Base-by-base conservation (phyloP, 192 early-diverging fungal species). In the Backusella parvicylindrica region DNA sequence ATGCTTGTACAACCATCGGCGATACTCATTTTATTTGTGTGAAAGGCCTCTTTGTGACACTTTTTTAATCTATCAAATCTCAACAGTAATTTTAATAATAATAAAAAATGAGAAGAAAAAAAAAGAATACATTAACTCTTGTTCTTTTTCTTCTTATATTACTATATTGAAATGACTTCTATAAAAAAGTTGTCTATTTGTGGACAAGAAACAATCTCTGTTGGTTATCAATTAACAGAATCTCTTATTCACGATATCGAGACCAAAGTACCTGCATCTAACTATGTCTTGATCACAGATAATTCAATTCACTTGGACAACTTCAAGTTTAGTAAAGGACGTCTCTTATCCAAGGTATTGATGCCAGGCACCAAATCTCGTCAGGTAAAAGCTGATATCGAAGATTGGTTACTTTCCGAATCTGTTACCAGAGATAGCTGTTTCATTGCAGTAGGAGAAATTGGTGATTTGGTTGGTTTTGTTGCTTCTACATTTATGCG, bases 401-500 rank as follows among this genome's bases (percentile, higher is more conserved):
- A 99, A 78, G 97, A 99, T 84, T 99, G 89, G 85, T 89, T 97
- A 81, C 89, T 99, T 23, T 74, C 77, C 21, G 71, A 95, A 53
- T 87, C 87, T 18, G 97, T 96, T 80, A 98, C 96, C 32, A 88
- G 98, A 56, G 98, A 99, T 79, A 94, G 95, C 1, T 92, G 93
- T 73, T 86, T 99, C 50, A 81, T 99, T 35, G 97, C 97, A 0
- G 88, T 99, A 53, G 98, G 98, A 73, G 98, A 97, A 47, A 95
- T 99, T 79, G 97, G 98, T 64, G 98, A 99, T 82, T 82, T 99
- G 68, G 89, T 93, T 23, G 97, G 97, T 64, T 99, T 91, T 83
- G 95, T 97, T n/a, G 97, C 98, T 11, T 93, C 98, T 6, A 99
- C 96, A 2, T 99, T 97, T 77, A 99, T 99, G 97, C 91, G 97